Base-by-base conservation (phyloP, 2,329 filamentous ascomycete genomes). In the Sordariomycetes sp. region DNA sequence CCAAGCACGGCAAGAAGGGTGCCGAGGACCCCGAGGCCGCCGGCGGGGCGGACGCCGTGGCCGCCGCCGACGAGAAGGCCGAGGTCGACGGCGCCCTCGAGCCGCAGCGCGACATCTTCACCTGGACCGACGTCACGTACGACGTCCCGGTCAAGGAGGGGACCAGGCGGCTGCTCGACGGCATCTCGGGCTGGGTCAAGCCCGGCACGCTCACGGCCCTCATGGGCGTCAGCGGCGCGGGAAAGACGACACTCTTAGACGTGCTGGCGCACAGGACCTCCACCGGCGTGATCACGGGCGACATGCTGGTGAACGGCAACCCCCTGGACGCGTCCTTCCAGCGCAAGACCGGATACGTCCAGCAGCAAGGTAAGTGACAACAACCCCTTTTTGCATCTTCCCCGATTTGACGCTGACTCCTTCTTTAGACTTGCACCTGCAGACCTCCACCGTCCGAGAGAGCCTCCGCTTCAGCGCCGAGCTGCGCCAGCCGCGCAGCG, bases 71-170 rank as follows among this genome's bases (percentile, higher is more conserved):
- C 24, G 54, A 54, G 34, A 46, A 22, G 3, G 24, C 57, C 0
- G 62, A 62, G 2, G 61, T 61, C 18, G 40, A 46, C 0, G 65
- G 68, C 0, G 67, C 64, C 0, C 69, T 76, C 1, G 69, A 72
- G 24, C 72, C 74, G 0, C 76, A 78, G 62, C 83, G 64, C 3
- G 75, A 77, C 40, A 80, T 92, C 58, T 93, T 94, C 70, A 87
- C 88, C 48, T 95, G 89, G 90, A 78, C 82, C 58, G 79, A 91
- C 64, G 85, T 94, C 0, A 86, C 84, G 62, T 95, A 81, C 59
- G 78, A 83, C 22, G 79, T 84, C 62, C 53, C 53, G 16, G 53
- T 90, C 69, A 71, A 71, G 57, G 87, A 87, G 64, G 80, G 88
- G 62, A 71, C 75, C 0, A 77, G 87, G 35, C 79, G 85, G 10